These are phyloP conservation scores for Fraxinus quadrangulata DNA, from an alignment of 257 asterid species.

Conservation along the genomic window DNA sequence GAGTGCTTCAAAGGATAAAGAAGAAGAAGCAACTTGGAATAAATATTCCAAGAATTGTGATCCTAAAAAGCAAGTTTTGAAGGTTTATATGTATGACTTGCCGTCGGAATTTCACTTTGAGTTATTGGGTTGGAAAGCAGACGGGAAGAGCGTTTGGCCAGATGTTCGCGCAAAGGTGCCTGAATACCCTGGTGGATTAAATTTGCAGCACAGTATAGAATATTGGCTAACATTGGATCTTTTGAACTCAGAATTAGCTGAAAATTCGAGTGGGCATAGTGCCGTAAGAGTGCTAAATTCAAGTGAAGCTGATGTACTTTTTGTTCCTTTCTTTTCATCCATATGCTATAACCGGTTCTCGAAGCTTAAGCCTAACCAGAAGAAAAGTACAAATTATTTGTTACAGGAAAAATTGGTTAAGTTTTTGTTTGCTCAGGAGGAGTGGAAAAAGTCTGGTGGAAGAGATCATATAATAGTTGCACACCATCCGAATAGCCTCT, in stretches of 20 bases:
- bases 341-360: conserved; percentile 73
- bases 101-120: conserved; percentile 82
- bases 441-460: conserved; percentile 84
- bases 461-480: conserved; percentile 82
- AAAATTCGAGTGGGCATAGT: conserved; percentile 41
- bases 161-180: conserved; percentile 63
- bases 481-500: conserved; percentile 92
- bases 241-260: conserved; percentile 55
- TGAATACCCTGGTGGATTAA: conserved; percentile 81
- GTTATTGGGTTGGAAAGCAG: conserved; percentile 67
- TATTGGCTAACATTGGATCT: conserved; percentile 92
- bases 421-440: conserved; percentile 57
- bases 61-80: conserved; percentile 47
- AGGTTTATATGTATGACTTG: conserved; percentile 85
- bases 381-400: conserved; percentile 45
- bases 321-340: conserved; percentile 92
- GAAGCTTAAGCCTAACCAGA: conserved; percentile 49
- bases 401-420: conserved; percentile 76
- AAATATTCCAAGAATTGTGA: conserved; percentile 34
- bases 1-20: conserved; percentile 22
- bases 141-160: conserved; percentile 69
- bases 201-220: conserved; percentile 94
- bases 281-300: conserved; percentile 68
- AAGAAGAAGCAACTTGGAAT: conserved; percentile 23
- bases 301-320: conserved; percentile 85